Conservation (phyloP, 2,329 filamentous ascomycete species). For the Ceratocystis diversiconidia region DNA sequence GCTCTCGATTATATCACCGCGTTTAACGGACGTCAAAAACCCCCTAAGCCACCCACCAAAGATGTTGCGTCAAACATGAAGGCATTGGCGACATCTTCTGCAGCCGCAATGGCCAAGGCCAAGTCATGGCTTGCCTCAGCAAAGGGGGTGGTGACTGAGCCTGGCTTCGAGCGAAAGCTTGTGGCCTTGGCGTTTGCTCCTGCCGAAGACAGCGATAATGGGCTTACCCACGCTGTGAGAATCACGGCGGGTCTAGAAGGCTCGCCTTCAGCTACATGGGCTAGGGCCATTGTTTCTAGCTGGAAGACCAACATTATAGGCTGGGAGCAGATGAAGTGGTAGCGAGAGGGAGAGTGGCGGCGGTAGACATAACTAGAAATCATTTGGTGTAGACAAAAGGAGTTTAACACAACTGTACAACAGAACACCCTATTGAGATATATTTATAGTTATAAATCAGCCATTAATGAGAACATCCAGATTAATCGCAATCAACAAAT, state of each 20-base stretch:
- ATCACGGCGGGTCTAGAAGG: conserved; percentile 61
- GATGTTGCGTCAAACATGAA: conserved; percentile 27
- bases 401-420: background rate
- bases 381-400: background rate
- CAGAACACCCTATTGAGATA: background rate
- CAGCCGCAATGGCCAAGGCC: conserved; percentile 25
- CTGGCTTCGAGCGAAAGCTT: conserved; percentile 22
- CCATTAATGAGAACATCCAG: background rate
- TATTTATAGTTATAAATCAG: background rate
- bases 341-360: conserved; percentile 17
- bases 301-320: conserved; percentile 22
- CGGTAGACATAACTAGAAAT: conserved; percentile 15
- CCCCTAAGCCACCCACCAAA: conserved; percentile 28
- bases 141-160: conserved; percentile 23
- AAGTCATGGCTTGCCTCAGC: conserved; percentile 23
- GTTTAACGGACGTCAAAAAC: conserved; percentile 29
- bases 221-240: conserved; percentile 62
- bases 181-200: conserved; percentile 30
- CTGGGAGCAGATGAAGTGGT: conserved; percentile 22
- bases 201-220: conserved; percentile 60
- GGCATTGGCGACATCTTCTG: conserved; percentile 24
- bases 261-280: conserved; percentile 48
- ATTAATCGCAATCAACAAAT: background rate
- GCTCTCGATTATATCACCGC: conserved; percentile 26
- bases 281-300: conserved; percentile 20